These are phyloP conservation scores for Candida corydali DNA, from an alignment of 805 yeast species.

Conservation along the genomic window DNA sequence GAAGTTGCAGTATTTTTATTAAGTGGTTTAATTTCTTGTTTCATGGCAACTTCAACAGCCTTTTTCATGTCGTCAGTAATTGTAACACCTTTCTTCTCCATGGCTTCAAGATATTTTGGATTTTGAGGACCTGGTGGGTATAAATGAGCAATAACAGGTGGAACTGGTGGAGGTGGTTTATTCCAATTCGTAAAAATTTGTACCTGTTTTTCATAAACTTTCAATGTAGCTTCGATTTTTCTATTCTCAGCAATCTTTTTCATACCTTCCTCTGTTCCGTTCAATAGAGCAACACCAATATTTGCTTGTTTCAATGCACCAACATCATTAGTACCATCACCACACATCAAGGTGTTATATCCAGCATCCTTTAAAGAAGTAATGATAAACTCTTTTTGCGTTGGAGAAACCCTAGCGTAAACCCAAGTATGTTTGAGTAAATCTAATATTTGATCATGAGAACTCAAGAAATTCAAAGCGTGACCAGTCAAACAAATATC, in stretches of 20 bases:
- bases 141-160: constrained; percentile 83
- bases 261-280: constrained; percentile 94
- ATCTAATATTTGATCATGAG: constrained; percentile 64
- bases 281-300: constrained; percentile 94
- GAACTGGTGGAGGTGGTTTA: constrained; percentile 79
- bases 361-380: constrained; percentile 82
- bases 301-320: constrained; percentile 99
- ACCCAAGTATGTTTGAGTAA: constrained; percentile 92
- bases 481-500: constrained; percentile 94
- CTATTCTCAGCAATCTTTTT: constrained; percentile 82
- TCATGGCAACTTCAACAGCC: constrained; percentile 52
- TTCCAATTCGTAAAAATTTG: constrained; percentile 77
- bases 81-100: constrained; percentile 78
- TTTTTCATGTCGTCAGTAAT: constrained; percentile 71
- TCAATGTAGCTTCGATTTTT: constrained; percentile 57
- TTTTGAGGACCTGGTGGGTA: constrained; percentile 94
- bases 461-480: constrained; percentile 66
- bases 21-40: constrained; percentile 10
- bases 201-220: constrained; percentile 80
- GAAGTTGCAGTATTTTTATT: no score
- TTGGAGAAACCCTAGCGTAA: constrained; percentile 95
- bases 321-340: constrained; percentile 99
- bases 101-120: constrained; percentile 81
- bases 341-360: constrained; percentile 95
- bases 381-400: constrained; percentile 89